Base-by-base conservation (phyloP, 2,329 filamentous ascomycete genomes). In the Aspergillus sp. region DNA sequence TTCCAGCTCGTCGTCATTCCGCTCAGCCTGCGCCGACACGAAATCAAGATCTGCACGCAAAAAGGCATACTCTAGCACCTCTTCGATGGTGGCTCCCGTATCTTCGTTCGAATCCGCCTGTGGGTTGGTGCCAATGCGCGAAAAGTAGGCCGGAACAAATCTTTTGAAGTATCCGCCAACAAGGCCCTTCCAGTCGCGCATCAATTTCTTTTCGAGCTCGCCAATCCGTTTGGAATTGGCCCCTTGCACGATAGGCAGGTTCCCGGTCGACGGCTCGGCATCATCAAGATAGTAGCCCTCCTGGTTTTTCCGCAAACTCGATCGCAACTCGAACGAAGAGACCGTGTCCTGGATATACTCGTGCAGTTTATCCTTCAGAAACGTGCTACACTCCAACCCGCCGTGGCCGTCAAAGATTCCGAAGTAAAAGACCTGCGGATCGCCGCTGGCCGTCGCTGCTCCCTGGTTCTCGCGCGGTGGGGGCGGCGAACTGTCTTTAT, bases 381-480 rank as follows among this genome's bases (percentile, higher is more conserved):
- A 98, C 18, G 89, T 87, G 60, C 92, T 92, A 75, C 95, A 98
- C 73, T 96, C 90, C 20, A 81, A 85, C 20, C 95, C 95, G 10
- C 95, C 95, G 78, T 99, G 95, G 2, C 95, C 95, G 75, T 99
- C 95, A 71, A 98, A 99, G 1, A 98, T 88, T 1, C 86, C 93
- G 82, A 97, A 99, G 76, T 98, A 99, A 76, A 99, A 99, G 36
- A 98, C 89, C 73, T 98, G 94, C 1, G 94, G 94, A 71, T 98
- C 94, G 2, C 94, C 94, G 63, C 86, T 90, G 1, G 90, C 86
- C 64, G 88, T 90, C 59, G 91, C 90, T 6, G 91, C 91, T 10
- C 64, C 76, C 82, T 86, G 24, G 85, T 91, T 53, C 84, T 87
- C 75, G 81, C 63, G 61, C 10, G 65, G 51, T 6, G 61, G 51